Percentiles rank a stretch among this genome's conserved stretches.
These are phyloP conservation scores for Rhizopogon salebrosus DNA, from an alignment of 768 basidiomycete genomes.

Conservation along the genomic window DNA sequence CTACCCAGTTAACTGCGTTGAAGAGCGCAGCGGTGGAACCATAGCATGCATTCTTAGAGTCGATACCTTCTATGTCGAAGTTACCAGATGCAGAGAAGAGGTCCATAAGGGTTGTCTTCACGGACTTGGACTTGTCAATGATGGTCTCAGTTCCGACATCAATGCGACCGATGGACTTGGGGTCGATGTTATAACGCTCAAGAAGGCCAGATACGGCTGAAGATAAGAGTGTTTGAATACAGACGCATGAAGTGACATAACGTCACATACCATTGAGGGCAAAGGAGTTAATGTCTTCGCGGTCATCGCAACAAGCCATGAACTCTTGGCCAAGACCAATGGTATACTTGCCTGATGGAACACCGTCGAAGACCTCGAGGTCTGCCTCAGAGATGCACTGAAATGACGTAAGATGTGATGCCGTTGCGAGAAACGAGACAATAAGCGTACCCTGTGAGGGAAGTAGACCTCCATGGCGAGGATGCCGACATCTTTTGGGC, in stretches of 20 bases:
- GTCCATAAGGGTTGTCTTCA: constrained; percentile 98
- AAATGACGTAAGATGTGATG: not conserved
- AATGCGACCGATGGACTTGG: constrained; percentile 92
- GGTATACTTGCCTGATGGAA: constrained; percentile 95
- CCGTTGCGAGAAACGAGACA: constrained; percentile 6
- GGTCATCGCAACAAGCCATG: constrained; percentile 99
- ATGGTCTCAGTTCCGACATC: constrained; percentile 99
- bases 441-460: constrained; percentile 70
- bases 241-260: not conserved
- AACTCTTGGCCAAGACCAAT: constrained; percentile 96
- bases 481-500: constrained; percentile 92
- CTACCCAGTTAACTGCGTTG: constrained; percentile 98
- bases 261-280: constrained; percentile 74
- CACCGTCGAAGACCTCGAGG: constrained; percentile 91
- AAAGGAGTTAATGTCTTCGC: constrained; percentile 99
- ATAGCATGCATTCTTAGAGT: constrained; percentile 99
- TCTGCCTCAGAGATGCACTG: constrained; percentile 95
- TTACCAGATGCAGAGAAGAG: constrained; percentile 91
- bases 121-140: constrained; percentile 99
- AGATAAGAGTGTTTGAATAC: not conserved
- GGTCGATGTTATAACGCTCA: constrained; percentile 93
- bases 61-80: constrained; percentile 96
- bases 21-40: constrained; percentile 98
- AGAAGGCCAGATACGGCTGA: constrained; percentile 85
- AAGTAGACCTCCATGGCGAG: constrained; percentile 94